Percentiles rank a stretch among this genome's conserved stretches.
Evolutionary conservation across 768 basidiomycete species (phyloP).

Genomic region (Hericium coralloides): DNA sequence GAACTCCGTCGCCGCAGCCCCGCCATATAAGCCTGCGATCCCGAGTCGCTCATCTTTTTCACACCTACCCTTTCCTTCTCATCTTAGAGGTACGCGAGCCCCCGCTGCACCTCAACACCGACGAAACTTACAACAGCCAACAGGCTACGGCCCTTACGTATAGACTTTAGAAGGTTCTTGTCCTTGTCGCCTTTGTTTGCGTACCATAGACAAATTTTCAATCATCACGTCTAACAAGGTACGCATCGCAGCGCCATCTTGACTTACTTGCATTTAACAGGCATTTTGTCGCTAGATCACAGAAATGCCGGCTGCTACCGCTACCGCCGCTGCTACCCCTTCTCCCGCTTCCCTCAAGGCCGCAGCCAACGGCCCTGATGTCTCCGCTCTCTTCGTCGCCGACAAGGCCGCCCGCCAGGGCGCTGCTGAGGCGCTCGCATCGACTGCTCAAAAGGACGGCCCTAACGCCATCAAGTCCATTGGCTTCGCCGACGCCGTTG

Average conservation of each 20-base stretch:
- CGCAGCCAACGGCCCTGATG: conserved; percentile 27
- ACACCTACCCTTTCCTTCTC: conserved; percentile 26
- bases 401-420: conserved; percentile 78
- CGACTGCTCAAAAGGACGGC: conserved; percentile 77
- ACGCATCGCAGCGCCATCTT: conserved; percentile 8
- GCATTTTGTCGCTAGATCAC: conserved; percentile 29
- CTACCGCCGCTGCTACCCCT: conserved; percentile 50
- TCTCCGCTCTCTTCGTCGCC: conserved; percentile 52
- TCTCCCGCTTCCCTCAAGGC: conserved; percentile 70
- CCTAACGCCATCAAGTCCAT: conserved; percentile 63
- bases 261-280: conserved; percentile 7
- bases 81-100: conserved; percentile 27
- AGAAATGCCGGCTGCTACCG: conserved; percentile 78
- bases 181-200: conserved; percentile 46
- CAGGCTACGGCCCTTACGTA: conserved; percentile 29
- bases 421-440: conserved; percentile 61
- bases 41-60: conserved; percentile 28
- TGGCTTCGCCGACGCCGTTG: conserved; percentile 60
- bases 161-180: conserved; percentile 60
- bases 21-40: conserved; percentile 18
- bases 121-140: background rate
- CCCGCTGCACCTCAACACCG: conserved; percentile 1
- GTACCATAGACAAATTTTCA: conserved; percentile 29
- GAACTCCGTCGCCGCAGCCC: conserved; percentile 8
- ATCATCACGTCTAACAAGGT: conserved; percentile 35